Evolutionary conservation across 768 basidiomycete genomes (phyloP).

Genomic region (Boletus reticulatus): DNA sequence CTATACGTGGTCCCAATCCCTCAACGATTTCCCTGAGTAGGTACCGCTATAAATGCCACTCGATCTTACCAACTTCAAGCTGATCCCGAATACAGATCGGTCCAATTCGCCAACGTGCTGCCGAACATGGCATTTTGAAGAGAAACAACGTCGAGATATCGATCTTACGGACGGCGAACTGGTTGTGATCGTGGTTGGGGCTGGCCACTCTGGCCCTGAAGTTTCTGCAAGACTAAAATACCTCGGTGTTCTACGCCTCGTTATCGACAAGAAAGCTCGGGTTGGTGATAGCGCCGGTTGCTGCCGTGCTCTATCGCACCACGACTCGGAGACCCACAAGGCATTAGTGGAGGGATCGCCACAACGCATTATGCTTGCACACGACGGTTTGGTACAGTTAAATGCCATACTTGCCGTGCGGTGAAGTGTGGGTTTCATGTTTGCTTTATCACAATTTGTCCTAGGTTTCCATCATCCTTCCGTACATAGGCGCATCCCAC

Average conservation of each 20-base stretch:
- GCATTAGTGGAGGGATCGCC: conserved; percentile 61
- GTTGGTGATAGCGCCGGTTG: conserved; percentile 45
- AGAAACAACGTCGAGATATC: no score
- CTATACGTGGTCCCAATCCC: conserved; percentile 57
- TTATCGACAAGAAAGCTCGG: conserved; percentile 53
- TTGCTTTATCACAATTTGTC: conserved; percentile 35
- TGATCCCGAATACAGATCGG: no score
- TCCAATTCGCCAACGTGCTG: no score
- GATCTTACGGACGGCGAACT: conserved; percentile 49
- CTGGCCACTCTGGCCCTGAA: conserved; percentile 65
- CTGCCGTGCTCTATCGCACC: background rate
- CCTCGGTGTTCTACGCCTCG: conserved; percentile 52
- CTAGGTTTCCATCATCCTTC: no score
- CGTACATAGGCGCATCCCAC: no score
- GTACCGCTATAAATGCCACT: background rate
- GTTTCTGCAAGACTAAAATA: conserved; percentile 62
- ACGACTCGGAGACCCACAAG: conserved; percentile 22
- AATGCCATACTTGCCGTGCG: conserved; percentile 51
- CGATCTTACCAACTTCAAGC: background rate
- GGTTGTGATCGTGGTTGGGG: conserved; percentile 60
- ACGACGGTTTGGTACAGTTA: conserved; percentile 55
- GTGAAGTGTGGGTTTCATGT: background rate
- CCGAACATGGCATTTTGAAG: no score
- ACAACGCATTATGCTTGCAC: conserved; percentile 56
- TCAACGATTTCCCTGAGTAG: conserved; percentile 47